phyloP scores from a whole-genome alignment of 1,139 yeast genomes.

The Yamadazyma pseudoaaseri region DNA sequence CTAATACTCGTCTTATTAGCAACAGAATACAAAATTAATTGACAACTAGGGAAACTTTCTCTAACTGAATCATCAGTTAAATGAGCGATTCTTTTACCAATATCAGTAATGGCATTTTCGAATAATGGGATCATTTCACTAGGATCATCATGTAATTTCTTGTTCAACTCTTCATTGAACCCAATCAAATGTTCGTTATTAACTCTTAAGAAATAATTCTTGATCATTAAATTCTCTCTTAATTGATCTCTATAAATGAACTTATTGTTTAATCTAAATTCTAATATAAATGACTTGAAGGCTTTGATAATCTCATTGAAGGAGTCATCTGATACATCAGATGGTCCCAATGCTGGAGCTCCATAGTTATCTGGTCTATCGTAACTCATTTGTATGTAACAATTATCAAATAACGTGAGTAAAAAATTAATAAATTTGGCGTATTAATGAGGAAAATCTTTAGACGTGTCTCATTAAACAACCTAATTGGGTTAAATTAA shows the following conservation, averaged over 20 bases:
- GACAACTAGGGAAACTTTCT: conserved; percentile 72
- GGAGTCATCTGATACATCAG: conserved; percentile 62
- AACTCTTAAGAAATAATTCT: conserved; percentile 71
- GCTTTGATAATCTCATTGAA: conserved; percentile 77
- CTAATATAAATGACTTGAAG: conserved; percentile 78
- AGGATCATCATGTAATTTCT: conserved; percentile 82
- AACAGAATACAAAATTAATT: conserved; percentile 71
- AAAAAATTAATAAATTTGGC: conserved; percentile 5
- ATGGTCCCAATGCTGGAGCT: conserved; percentile 87
- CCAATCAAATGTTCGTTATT: conserved; percentile 84
- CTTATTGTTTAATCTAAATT: conserved; percentile 78
- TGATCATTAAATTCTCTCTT: conserved; percentile 79
- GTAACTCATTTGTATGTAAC: conserved; percentile 51
- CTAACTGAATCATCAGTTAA: conserved; percentile 57
- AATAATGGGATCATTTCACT: conserved; percentile 85
- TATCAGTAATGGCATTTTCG: conserved; percentile 86
- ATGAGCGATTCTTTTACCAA: conserved; percentile 77
- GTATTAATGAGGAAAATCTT: conserved; percentile 5
- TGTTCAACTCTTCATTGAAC: conserved; percentile 86
- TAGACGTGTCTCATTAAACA: conserved; percentile 18
- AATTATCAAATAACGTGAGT: background rate
- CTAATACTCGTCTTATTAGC: conserved; percentile 76
- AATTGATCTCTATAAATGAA: conserved; percentile 91
- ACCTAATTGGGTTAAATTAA: conserved; percentile 21
- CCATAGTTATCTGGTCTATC: conserved; percentile 81